phyloP scores from a whole-genome alignment of 2,329 filamentous ascomycete species.

The Colletotrichum liaoningense region DNA sequence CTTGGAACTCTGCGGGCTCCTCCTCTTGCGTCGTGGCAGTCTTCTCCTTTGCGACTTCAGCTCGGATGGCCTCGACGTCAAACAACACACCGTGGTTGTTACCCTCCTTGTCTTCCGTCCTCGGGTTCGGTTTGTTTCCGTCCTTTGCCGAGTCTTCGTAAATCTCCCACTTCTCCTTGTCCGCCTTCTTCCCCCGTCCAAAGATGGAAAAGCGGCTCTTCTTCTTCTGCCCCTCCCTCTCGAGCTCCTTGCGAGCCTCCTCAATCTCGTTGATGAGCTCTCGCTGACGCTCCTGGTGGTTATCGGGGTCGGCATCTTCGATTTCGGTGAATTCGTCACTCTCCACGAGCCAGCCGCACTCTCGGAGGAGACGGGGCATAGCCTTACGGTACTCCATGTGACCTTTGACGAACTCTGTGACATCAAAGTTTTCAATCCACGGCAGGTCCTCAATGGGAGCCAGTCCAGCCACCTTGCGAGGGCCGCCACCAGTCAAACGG shows the following conservation, averaged over 20 bases:
- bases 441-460: constrained; percentile 80
- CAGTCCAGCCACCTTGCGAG: constrained; percentile 88
- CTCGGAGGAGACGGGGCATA: constrained; percentile 88
- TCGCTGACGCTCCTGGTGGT: constrained; percentile 86
- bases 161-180: constrained; percentile 93
- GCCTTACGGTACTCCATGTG: constrained; percentile 97
- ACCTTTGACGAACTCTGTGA: constrained; percentile 85
- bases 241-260: constrained; percentile 87
- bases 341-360: constrained; percentile 91
- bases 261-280: constrained; percentile 98
- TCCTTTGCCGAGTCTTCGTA: constrained; percentile 76
- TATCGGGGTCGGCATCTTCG: constrained; percentile 95
- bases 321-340: constrained; percentile 97
- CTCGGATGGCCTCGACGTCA: constrained; percentile 93
- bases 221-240: constrained; percentile 76
- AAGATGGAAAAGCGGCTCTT: constrained; percentile 78
- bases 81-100: constrained; percentile 80
- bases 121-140: constrained; percentile 51
- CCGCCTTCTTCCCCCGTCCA: constrained; percentile 80
- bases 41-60: constrained; percentile 79
- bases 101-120: constrained; percentile 60
- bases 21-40: constrained; percentile 62
- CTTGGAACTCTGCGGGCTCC: constrained; percentile 61
- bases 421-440: constrained; percentile 88
- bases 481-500: constrained; percentile 91